phyloP scores from a whole-genome alignment of 129 eudicot genomes.

The Flaveria robusta region DNA sequence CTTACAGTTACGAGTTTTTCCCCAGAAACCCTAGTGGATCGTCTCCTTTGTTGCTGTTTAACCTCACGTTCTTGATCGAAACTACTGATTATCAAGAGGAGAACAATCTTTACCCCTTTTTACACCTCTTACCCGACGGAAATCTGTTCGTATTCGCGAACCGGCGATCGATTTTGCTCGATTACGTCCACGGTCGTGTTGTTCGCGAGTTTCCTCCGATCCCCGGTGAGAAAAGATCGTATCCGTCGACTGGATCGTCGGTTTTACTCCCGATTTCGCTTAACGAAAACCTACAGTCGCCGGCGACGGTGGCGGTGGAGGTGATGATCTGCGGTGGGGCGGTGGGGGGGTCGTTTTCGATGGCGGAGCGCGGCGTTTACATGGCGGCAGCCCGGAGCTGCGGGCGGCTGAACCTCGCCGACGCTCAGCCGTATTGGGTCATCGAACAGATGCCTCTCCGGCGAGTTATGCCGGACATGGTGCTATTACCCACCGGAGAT shows the following conservation, averaged over 20 bases:
- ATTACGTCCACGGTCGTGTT: constrained; percentile 47
- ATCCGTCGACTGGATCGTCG: constrained; percentile 87
- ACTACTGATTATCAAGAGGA: constrained; percentile 60
- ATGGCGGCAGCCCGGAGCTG: constrained; percentile 61
- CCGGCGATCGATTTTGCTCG: constrained; percentile 58
- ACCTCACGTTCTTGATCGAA: constrained; percentile 48
- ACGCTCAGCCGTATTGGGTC: constrained; percentile 57
- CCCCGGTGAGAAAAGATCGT: constrained; percentile 61
- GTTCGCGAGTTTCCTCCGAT: constrained; percentile 58
- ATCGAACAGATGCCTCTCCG: constrained; percentile 74
- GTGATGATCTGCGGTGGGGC: constrained; percentile 93
- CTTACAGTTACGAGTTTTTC: constrained; percentile 71
- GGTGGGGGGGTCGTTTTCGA: constrained; percentile 38
- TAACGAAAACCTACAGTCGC: not conserved
- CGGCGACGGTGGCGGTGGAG: constrained; percentile 39
- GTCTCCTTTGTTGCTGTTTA: constrained; percentile 9
- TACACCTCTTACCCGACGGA: constrained; percentile 71
- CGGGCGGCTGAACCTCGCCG: constrained; percentile 57
- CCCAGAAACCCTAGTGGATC: constrained; percentile 42
- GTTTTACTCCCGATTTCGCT: constrained; percentile 60
- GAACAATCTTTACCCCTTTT: constrained; percentile 78
- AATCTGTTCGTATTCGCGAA: constrained; percentile 72
- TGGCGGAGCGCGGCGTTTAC: constrained; percentile 45
- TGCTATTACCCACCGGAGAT: constrained; percentile 67
- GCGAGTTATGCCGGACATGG: constrained; percentile 84